Conservation (phyloP, 768 basidiomycete species). For the Suillus luteus region DNA sequence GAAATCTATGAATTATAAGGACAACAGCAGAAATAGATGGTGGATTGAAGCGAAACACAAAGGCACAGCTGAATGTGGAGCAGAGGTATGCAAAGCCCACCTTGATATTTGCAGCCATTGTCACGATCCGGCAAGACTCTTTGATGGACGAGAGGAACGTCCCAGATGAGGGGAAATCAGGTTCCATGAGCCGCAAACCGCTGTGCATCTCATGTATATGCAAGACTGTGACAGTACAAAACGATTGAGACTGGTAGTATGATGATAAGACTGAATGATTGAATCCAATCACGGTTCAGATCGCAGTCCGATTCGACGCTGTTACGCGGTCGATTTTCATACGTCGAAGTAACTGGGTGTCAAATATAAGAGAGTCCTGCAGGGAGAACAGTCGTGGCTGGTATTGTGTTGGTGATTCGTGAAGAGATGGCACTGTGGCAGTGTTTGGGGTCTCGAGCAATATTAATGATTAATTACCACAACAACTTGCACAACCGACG, state of each 20-base stretch:
- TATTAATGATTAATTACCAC: too few relatives aligned
- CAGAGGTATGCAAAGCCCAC: constrained; percentile 42
- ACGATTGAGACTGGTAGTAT: background rate
- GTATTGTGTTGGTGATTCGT: too few relatives aligned
- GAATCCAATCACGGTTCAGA: background rate
- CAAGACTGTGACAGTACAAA: background rate
- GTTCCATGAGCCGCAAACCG: background rate
- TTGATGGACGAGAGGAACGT: constrained; percentile 54
- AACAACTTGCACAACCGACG: too few relatives aligned
- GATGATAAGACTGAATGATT: background rate
- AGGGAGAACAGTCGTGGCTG: background rate
- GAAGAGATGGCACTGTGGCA: too few relatives aligned
- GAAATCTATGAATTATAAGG: background rate
- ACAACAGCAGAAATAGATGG: background rate
- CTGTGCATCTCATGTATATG: background rate
- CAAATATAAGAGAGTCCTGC: background rate
- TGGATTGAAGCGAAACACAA: background rate
- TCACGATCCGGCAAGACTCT: constrained; percentile 50
- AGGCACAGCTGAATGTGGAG: background rate
- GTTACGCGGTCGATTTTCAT: background rate
- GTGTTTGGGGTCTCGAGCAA: too few relatives aligned
- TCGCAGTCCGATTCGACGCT: background rate
- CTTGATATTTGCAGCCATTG: constrained; percentile 48
- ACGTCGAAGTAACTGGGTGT: background rate
- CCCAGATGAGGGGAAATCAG: constrained; percentile 46